Evolutionary conservation across 2,329 filamentous ascomycete genomes (phyloP), one percentile per base, ranked within the genome.

Genomic region (Cryphonectria radicalis): DNA sequence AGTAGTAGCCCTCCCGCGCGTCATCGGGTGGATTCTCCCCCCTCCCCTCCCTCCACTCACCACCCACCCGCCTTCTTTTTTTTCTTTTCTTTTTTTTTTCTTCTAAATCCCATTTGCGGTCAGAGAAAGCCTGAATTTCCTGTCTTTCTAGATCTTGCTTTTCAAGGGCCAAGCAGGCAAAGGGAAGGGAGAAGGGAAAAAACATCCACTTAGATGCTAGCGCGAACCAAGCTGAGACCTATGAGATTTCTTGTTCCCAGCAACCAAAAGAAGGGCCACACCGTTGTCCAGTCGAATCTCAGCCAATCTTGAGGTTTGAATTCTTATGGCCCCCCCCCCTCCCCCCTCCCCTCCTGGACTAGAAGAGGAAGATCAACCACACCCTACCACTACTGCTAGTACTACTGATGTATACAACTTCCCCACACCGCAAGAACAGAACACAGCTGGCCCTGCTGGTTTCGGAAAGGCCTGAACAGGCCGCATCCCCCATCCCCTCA

Each of bases 211-310:
- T 28, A 19, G 11, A 17, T 59, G 55, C 25, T 77, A 75, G 74
- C 76, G 76, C 70, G 72, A 72, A 53, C 75, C 75, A 73, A 74
- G 75, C 74, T 75, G 75, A 77, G 76, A 76, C 76, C 74, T 77
- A 75, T 76, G 74, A 77, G 37, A 46, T 46, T 46, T 22, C 32
- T n/a, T 22, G 17, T 35, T 59, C 55, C 55, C n/a, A 32, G 28
- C 63, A 14, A 40, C 46, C 64, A 66, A 50, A 40, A 37, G 2
- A 55, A 25, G 17, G 32, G 10, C 43, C 65, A 25, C 13, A 25
- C 13, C 60, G 10, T 35, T 60, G 43, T 35, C 66, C 67, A 65
- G 67, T 65, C 69, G 19, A 68, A 71, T 71, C 66, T 60, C 59
- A 46, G n/a, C n/a, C 46, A 46, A 65, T 46, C 63, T 19, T 7